phyloP scores from a whole-genome alignment of 1,284 basidiomycete genomes.

The Rhodotorula sp. region DNA sequence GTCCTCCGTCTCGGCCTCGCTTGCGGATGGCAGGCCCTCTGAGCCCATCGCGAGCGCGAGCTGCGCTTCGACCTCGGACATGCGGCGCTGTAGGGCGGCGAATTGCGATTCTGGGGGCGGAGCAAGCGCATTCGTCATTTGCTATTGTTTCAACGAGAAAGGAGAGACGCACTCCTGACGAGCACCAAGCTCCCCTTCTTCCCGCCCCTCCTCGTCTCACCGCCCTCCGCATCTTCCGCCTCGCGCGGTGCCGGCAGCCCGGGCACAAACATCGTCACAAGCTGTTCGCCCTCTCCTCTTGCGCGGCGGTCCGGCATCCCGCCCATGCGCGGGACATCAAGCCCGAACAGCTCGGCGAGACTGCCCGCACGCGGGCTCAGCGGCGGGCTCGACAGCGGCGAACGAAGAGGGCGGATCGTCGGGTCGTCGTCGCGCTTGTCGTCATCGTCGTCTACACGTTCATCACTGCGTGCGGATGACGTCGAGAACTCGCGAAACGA shows the following conservation, averaged over 20 bases:
- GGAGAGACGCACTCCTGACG: constrained; percentile 28
- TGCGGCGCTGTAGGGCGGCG: constrained; percentile 27
- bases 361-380: background rate
- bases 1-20: background rate
- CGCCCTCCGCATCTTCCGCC: background rate
- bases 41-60: constrained; percentile 11
- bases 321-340: constrained; percentile 19
- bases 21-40: background rate
- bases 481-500: constrained; percentile 1
- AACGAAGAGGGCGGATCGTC: constrained; percentile 17
- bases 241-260: constrained; percentile 7
- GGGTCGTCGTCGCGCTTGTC: constrained; percentile 10
- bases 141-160: background rate
- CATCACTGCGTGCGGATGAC: background rate
- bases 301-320: background rate
- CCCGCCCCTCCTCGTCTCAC: background rate
- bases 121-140: rapidly evolving
- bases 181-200: constrained; percentile 38
- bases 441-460: background rate
- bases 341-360: constrained; percentile 28
- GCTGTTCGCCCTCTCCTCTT: background rate
- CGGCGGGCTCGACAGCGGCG: constrained; percentile 7
- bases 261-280: constrained; percentile 21
- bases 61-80: constrained; percentile 31
- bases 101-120: constrained; percentile 27